Evolutionary conservation across 805 yeast genomes (phyloP).

Genomic region (Blastobotrys parvus): DNA sequence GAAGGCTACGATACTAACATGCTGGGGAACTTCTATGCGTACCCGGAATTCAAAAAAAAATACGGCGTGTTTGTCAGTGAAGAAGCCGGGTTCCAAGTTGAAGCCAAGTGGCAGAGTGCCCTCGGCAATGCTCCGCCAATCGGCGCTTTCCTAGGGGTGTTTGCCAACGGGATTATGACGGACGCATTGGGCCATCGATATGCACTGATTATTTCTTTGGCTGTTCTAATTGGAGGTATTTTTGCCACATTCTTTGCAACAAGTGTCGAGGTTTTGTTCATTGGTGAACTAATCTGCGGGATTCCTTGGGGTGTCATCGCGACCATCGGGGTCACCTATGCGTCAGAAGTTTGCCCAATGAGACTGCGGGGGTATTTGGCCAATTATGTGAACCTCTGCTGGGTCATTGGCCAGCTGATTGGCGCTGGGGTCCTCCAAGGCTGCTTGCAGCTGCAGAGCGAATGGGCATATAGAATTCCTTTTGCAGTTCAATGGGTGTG

Average conservation of each 20-base stretch:
- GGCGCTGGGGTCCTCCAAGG: conserved; percentile 44
- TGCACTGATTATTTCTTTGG: conserved; percentile 32
- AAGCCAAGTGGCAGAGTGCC: conserved; percentile 21
- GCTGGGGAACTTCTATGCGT: conserved; percentile 36
- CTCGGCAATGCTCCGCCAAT: conserved; percentile 21
- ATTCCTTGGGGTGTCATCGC: conserved; percentile 49
- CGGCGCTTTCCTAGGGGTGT: conserved; percentile 39
- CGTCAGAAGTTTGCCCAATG: conserved; percentile 47
- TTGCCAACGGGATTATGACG: conserved; percentile 36
- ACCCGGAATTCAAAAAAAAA: conserved; percentile 35
- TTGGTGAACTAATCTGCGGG: conserved; percentile 30
- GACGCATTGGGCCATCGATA: conserved; percentile 40
- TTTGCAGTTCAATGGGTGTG: conserved; percentile 54
- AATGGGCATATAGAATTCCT: conserved; percentile 43
- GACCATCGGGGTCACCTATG: conserved; percentile 42
- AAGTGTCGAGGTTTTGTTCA: conserved; percentile 28
- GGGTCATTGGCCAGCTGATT: conserved; percentile 50
- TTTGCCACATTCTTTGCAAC: conserved; percentile 33
- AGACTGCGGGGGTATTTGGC: conserved; percentile 42
- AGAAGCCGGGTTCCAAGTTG: conserved; percentile 6
- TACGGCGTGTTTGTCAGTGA: conserved; percentile 28
- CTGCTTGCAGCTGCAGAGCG: conserved; percentile 10
- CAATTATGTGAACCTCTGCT: conserved; percentile 43
- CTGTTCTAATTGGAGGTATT: conserved; percentile 10
- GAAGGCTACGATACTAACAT: conserved; percentile 42